Conservation (phyloP, 2,329 filamentous ascomycete genomes). For the Septoria linicola region DNA sequence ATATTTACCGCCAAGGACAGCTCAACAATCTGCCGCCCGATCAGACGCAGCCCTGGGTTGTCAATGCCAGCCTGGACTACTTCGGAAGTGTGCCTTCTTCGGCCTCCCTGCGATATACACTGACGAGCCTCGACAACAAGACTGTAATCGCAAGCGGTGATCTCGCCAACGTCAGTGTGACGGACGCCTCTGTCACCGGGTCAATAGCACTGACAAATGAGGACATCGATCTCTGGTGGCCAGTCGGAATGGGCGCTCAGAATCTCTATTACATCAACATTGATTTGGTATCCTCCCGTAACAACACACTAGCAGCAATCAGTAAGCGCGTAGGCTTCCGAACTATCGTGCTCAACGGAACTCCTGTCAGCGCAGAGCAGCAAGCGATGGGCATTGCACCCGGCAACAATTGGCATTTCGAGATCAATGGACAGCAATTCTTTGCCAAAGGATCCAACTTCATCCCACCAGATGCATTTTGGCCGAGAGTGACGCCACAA, state of each 20-base stretch:
- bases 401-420: constrained; percentile 63
- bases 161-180: constrained; percentile 44
- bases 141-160: constrained; percentile 41
- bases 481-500: constrained; percentile 57
- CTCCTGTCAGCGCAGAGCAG: constrained; percentile 55
- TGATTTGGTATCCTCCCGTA: constrained; percentile 42
- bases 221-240: constrained; percentile 61
- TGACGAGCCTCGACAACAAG: constrained; percentile 49
- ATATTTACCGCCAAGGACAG: constrained; percentile 60
- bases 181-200: constrained; percentile 51
- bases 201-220: constrained; percentile 45
- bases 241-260: constrained; percentile 56
- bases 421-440: constrained; percentile 63
- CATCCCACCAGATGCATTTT: constrained; percentile 63
- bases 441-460: constrained; percentile 66
- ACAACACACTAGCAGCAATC: constrained; percentile 44
- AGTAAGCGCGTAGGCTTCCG: constrained; percentile 60
- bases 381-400: constrained; percentile 55
- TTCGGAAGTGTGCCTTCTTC: constrained; percentile 50
- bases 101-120: constrained; percentile 48
- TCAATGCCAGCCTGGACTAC: constrained; percentile 62
- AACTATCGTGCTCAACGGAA: constrained; percentile 60
- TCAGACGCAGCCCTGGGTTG: constrained; percentile 57
- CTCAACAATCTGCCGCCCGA: constrained; percentile 59
- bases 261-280: constrained; percentile 58